phyloP scores from a whole-genome alignment of 345 rosid species.

The Populus nigra region DNA sequence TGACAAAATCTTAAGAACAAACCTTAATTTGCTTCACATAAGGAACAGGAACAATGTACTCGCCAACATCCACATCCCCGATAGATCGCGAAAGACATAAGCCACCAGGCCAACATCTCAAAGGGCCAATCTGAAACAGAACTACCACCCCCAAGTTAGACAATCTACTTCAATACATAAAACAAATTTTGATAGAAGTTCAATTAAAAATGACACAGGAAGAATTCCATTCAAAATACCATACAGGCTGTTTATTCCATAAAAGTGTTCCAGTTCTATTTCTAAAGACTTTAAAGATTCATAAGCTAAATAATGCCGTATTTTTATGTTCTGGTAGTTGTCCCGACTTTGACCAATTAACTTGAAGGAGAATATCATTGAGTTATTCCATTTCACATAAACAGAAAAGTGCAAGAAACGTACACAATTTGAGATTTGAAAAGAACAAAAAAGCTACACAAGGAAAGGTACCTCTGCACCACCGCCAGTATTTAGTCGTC shows the following conservation, averaged over 20 bases:
- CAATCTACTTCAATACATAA: conserved; percentile 9
- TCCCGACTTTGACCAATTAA: not conserved
- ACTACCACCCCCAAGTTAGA: conserved; percentile 22
- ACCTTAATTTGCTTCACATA: conserved; percentile 99
- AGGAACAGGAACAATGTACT: conserved; percentile 97
- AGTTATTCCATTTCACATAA: conserved; percentile 7
- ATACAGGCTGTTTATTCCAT: not conserved
- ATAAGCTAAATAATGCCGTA: not conserved
- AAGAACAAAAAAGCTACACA: conserved; percentile 10
- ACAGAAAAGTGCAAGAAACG: not conserved
- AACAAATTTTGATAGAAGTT: conserved; percentile 1
- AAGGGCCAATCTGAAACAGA: conserved; percentile 78
- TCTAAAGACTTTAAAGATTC: not conserved
- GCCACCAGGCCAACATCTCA: conserved; percentile 99
- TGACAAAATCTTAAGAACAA: conserved; percentile 21
- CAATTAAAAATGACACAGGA: not conserved
- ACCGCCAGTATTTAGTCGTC: conserved; percentile 93
- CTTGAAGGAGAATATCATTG: not conserved
- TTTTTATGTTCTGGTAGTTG: conserved; percentile 6
- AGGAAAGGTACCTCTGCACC: conserved; percentile 81
- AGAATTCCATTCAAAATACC: not conserved
- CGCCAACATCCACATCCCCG: conserved; percentile 96
- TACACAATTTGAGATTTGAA: not conserved
- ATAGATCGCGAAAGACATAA: conserved; percentile 98
- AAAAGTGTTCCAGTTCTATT: not conserved